Evolutionary conservation across 768 basidiomycete genomes (phyloP), one percentile per base, ranked within the genome.

Genomic region (Tephrocybe sp.): DNA sequence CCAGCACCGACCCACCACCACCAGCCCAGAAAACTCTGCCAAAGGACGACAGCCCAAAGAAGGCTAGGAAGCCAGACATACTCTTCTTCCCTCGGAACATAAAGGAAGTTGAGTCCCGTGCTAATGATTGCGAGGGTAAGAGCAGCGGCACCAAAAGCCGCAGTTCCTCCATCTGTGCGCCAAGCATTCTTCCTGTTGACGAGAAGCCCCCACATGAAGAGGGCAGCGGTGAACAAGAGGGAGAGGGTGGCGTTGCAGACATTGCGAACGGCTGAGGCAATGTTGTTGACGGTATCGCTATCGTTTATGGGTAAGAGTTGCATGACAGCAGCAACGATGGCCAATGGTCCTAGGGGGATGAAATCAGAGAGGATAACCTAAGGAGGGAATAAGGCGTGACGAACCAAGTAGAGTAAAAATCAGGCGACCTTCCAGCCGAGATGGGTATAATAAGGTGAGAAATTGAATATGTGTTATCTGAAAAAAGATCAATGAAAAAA

Each of bases 1-100:
- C 92, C 89, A 2, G 88, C 83, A n/a, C 94, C 94, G 12, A 93
- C 92, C 93, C 93, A 98, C 94, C 94, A 98, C 94, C 94, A 98
- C 92, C 92, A 98, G 0, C 91, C 93, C 17, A 97, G 69, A 68
- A 95, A 96, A 67, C 84, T 92, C 75, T 99, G 97, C 97, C 97
- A 99, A 16, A 98, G 79, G 10, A 98, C 83, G 45, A 97, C 84
- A 7, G 89, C 85, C 84, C 92, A 95, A 68, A 92, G 83, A 46
- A 98, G 75, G 19, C 85, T 82, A 0, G 92, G 90, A 51, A 98
- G 77, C 97, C 97, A 98, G n/a, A 83, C 73, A 55, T 90, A 89
- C 59, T 92, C 84, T 55, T 96, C 88, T 61, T 89, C 84, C 47
- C 73, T 73, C 9, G 86, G 85, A 34, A 99, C 88, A 61, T 93